Percentiles rank a stretch among this genome's conserved stretches.
Conservation (phyloP, 768 basidiomycete species). For the Podaxis rugospora region DNA sequence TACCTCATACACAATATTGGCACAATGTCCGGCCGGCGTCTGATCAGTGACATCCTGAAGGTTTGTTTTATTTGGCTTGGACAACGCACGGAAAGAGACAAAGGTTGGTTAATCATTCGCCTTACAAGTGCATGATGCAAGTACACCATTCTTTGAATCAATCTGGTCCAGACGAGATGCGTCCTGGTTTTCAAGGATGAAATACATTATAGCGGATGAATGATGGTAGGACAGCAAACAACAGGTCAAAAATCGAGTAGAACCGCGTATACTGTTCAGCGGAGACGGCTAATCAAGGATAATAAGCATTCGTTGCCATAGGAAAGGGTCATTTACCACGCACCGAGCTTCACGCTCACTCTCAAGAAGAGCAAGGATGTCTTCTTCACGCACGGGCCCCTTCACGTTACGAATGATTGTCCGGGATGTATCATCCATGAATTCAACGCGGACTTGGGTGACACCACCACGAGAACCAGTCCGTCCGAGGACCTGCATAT, state of each 20-base stretch:
- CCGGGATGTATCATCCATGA: conserved; percentile 95
- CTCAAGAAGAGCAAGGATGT: conserved; percentile 95
- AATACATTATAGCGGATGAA: conserved; percentile 9
- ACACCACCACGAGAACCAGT: conserved; percentile 99
- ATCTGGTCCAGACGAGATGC: neutral
- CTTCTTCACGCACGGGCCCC: conserved; percentile 93
- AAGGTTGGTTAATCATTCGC: neutral
- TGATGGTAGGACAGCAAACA: conserved; percentile 2
- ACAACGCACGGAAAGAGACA: neutral
- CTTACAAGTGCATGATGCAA: neutral
- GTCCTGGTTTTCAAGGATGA: conserved; percentile 3
- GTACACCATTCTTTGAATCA: neutral
- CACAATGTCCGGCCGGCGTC: neutral
- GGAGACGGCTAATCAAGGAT: conserved; percentile 28
- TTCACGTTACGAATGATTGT: conserved; percentile 99
- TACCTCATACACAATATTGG: neutral
- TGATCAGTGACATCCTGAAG: neutral
- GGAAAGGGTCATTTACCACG: conserved; percentile 27
- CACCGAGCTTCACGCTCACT: conserved; percentile 99
- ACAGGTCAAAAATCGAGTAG: neutral
- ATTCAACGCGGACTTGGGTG: conserved; percentile 98
- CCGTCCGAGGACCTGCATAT: conserved; percentile 84
- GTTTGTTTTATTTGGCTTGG: neutral
- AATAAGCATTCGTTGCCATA: neutral
- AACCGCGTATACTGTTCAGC: conserved; percentile 21